Conservation (phyloP, 2,329 filamentous ascomycete genomes). For the Trichophyton mentagrophytes region DNA sequence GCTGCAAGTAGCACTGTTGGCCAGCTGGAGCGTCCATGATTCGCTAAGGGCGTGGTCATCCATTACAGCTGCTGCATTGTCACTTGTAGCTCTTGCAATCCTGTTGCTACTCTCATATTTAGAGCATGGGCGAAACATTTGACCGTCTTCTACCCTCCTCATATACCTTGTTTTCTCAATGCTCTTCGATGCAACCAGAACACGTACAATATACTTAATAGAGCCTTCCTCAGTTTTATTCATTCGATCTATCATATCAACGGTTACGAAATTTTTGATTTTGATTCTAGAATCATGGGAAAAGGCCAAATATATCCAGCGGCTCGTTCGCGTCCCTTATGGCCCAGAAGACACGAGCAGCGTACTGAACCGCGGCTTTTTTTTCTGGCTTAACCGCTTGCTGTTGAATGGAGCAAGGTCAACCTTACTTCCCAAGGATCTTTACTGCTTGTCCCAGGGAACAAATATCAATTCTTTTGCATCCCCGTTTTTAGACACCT, state of each 20-base stretch:
- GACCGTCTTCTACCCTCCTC: constrained; percentile 32
- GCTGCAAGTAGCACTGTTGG: neutral
- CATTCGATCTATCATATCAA: neutral
- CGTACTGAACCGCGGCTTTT: neutral
- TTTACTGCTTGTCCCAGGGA: neutral
- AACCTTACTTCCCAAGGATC: neutral
- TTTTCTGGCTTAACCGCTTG: neutral
- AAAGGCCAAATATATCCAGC: neutral
- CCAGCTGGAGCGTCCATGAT: neutral
- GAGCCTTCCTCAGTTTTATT: neutral
- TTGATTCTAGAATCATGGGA: neutral
- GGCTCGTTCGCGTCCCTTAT: neutral
- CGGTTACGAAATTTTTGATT: neutral
- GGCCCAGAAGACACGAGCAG: neutral
- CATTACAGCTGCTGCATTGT: neutral
- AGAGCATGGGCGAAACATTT: constrained; percentile 28
- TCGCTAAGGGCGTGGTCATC: neutral
- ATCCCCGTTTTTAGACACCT: neutral
- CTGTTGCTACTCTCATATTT: constrained; percentile 4
- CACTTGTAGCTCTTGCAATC: neutral
- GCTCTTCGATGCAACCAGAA: constrained; percentile 30
- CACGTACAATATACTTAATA: constrained; percentile 19
- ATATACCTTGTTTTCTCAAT: constrained; percentile 30
- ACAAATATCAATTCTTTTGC: neutral
- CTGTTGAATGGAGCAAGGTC: neutral